A percentile compares a stretch with the other conserved stretches of the same genome.
Conservation (phyloP, 345 rosid species). For the Microthlaspi erraticum region DNA sequence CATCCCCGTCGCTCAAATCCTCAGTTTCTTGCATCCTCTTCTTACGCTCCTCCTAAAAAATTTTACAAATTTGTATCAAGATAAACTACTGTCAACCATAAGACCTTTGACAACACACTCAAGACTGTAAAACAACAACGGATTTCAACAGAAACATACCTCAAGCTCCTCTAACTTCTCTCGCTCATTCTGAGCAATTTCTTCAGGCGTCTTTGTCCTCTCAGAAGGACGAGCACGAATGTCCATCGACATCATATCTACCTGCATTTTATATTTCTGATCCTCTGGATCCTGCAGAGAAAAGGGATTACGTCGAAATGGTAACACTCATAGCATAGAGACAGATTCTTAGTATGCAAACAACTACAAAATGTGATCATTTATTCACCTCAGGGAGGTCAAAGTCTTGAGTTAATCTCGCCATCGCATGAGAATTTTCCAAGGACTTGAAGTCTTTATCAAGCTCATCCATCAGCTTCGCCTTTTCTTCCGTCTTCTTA, state of each 20-base stretch:
- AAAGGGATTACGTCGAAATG: slow-evolving; percentile 13
- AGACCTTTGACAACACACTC: slow-evolving; percentile 3
- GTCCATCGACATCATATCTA: slow-evolving; percentile 63
- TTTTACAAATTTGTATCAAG: slow-evolving; percentile 13
- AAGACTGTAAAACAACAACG: slow-evolving; percentile 21
- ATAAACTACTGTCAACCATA: slow-evolving; percentile 20
- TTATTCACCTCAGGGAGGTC: slow-evolving; percentile 15
- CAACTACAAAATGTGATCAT: neutral
- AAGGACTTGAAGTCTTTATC: slow-evolving; percentile 74
- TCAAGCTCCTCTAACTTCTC: slow-evolving; percentile 78
- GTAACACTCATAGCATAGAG: slow-evolving; percentile 11
- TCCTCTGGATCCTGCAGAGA: slow-evolving; percentile 49
- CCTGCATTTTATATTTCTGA: slow-evolving; percentile 68
- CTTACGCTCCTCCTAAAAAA: slow-evolving; percentile 78
- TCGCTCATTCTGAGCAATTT: slow-evolving; percentile 91
- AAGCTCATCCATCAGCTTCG: slow-evolving; percentile 73
- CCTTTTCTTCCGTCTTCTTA: slow-evolving; percentile 82
- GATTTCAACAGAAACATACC: slow-evolving; percentile 52
- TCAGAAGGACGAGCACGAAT: slow-evolving; percentile 84
- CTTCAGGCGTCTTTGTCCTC: slow-evolving; percentile 90
- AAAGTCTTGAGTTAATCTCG: slow-evolving; percentile 65
- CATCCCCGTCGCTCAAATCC: slow-evolving; percentile 78
- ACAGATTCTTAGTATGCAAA: slow-evolving; percentile 2
- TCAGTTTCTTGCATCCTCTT: slow-evolving; percentile 79
- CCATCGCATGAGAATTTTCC: slow-evolving; percentile 61